Conservation (phyloP, 169 alveolate genomes). For the Plasmodium knowlesi region DNA sequence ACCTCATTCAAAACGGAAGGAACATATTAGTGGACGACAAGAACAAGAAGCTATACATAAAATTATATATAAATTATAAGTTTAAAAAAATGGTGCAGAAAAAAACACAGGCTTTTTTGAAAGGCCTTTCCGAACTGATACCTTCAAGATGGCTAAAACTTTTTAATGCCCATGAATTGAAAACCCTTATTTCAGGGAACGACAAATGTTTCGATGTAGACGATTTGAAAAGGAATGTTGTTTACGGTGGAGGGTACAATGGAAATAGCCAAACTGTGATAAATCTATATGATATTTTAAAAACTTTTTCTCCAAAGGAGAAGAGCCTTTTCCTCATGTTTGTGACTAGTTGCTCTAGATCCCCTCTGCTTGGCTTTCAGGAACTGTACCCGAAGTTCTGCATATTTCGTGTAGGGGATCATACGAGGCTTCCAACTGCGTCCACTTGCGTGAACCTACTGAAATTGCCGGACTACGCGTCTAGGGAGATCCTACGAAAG, state of each 20-base stretch:
- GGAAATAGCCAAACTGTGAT: slow-evolving; percentile 87
- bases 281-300: slow-evolving; percentile 95
- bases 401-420: slow-evolving; percentile 90
- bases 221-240: slow-evolving; percentile 90
- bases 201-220: slow-evolving; percentile 90
- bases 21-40: slow-evolving; percentile 82
- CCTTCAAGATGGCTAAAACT: slow-evolving; percentile 92
- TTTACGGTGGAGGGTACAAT: slow-evolving; percentile 93
- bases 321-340: slow-evolving; percentile 93
- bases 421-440: slow-evolving; percentile 94
- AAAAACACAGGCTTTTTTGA: slow-evolving; percentile 88
- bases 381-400: slow-evolving; percentile 94
- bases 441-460: slow-evolving; percentile 97
- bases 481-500: slow-evolving; percentile 84
- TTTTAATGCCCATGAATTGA: slow-evolving; percentile 94
- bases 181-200: slow-evolving; percentile 95
- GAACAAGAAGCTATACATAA: slow-evolving; percentile 90
- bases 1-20: slow-evolving; percentile 83
- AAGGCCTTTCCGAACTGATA: slow-evolving; percentile 93
- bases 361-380: slow-evolving; percentile 95
- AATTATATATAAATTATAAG: slow-evolving; percentile 90
- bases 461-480: slow-evolving; percentile 94
- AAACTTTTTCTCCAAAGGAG: slow-evolving; percentile 84
- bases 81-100: slow-evolving; percentile 89
- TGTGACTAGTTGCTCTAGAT: slow-evolving; percentile 96